Base-by-base conservation (phyloP, 441 rosid species). In the Gossypium davidsonii region DNA sequence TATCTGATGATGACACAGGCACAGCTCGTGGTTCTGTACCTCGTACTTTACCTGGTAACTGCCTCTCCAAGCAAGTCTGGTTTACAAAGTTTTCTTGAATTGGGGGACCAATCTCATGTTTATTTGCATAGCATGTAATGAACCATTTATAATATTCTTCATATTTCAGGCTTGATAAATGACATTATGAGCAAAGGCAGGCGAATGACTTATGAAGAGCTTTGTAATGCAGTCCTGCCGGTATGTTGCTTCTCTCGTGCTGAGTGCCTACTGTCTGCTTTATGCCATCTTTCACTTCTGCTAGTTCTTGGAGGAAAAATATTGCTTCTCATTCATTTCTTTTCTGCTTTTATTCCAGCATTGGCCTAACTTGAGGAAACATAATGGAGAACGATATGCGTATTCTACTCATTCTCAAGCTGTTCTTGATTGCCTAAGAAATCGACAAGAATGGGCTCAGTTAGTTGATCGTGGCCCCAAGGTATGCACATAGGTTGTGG, bases 321-420 rank as follows among this genome's bases (percentile, higher is more conserved):
- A 44, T 14, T 61, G 31, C 59, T 7, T 42, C 8, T 49, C 26
- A 68, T 15, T 74, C 51, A 69, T 61, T 28, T 48, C 49, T 75
- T 76, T 25, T 73, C 28, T 75, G 56, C 76, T 61, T 81, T 60
- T 48, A 14, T 79, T 81, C 76, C 87, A 96, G 98, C 97, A 93
- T 77, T 96, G 99, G 99, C 90, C 88, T 62, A 90, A 88, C 86
- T 81, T 96, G 85, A 88, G 99, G 84, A 96, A 96, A 87, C 98
- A 91, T 78, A 96, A 96, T 75, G 99, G 99, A 71, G 99, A 91
- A 76, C 91, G 96, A 31, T 96, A 93, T 80, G 99, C 99, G 10
- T 96, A 96, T 87, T 87, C 97, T 46, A 93, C 94, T 83, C 99
- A 87, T 83, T 90, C 93, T 72, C 98, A 96, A 76, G 99, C 99